Evolutionary conservation across 257 asterid genomes (phyloP).

Genomic region (Striga asiatica): DNA sequence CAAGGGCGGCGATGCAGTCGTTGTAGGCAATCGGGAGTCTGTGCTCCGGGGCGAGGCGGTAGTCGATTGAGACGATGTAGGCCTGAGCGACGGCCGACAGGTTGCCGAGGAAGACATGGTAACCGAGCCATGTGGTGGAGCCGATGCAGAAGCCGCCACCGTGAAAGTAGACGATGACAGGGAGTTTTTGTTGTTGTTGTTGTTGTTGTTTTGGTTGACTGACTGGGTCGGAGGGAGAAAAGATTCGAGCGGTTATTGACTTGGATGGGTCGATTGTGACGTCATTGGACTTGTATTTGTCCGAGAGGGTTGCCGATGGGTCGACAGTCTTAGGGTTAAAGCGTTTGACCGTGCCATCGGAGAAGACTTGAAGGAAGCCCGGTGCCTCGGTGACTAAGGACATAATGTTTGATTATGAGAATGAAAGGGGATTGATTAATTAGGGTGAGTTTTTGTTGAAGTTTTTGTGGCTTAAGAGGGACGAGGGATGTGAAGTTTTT

Average conservation of each 20-base stretch:
- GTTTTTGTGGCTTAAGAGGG: background rate
- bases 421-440: background rate
- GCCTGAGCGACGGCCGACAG: conserved; percentile 31
- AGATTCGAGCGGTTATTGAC: conserved; percentile 47
- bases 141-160: conserved; percentile 89
- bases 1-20: conserved; percentile 44
- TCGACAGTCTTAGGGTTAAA: conserved; percentile 22
- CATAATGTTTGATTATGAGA: conserved; percentile 32
- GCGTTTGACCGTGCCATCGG: conserved; percentile 45
- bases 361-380: conserved; percentile 50
- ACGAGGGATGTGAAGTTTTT: background rate
- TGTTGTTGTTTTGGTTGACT: no score
- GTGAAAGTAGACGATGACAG: conserved; percentile 61
- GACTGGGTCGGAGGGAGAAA: conserved; percentile 30
- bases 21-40: conserved; percentile 67
- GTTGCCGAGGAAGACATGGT: conserved; percentile 55
- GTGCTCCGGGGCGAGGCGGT: conserved; percentile 74
- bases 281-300: conserved; percentile 45
- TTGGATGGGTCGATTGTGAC: conserved; percentile 37
- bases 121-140: conserved; percentile 67
- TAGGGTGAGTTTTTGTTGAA: no score
- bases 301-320: conserved; percentile 22
- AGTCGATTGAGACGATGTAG: conserved; percentile 57
- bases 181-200: conserved; percentile 16
- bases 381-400: conserved; percentile 44